A percentile compares a stretch with the other conserved stretches of the same genome.
These are phyloP conservation scores for Prillingera fragicola DNA, from an alignment of 1,284 basidiomycete genomes.

Conservation along the genomic window DNA sequence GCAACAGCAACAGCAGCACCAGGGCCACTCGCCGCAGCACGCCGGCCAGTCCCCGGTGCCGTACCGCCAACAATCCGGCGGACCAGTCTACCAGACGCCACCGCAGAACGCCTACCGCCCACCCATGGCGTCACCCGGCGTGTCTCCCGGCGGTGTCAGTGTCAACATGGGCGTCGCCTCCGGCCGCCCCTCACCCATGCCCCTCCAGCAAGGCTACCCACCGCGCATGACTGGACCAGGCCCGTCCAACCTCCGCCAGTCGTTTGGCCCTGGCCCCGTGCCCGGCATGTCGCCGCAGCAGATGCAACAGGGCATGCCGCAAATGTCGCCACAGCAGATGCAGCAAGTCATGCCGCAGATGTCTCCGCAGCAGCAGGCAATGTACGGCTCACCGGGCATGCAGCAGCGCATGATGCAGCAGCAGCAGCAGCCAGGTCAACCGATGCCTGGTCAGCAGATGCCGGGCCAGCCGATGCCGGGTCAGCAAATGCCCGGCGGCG, in stretches of 20 bases:
- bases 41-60: too few species aligned
- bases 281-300: slow-evolving; percentile 3
- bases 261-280: slow-evolving; percentile 1
- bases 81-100: too few species aligned
- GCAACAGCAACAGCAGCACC: not conserved
- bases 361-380: too few species aligned
- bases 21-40: not conserved
- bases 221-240: slow-evolving; percentile 7
- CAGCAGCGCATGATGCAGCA: slow-evolving; percentile 1
- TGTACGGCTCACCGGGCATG: too few species aligned
- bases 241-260: slow-evolving; percentile 13
- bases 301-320: slow-evolving; percentile 1
- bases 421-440: not conserved
- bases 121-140: too few species aligned
- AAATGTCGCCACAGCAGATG: slow-evolving; percentile 1
- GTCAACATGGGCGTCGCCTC: too few species aligned
- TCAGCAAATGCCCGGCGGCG: not conserved
- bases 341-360: too few species aligned
- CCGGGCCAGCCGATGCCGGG: slow-evolving; percentile 1
- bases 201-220: not conserved
- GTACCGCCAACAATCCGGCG: too few species aligned
- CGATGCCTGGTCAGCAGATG: not conserved
- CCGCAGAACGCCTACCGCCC: too few species aligned
- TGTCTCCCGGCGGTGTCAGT: too few species aligned
- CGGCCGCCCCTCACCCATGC: too few species aligned